These are phyloP conservation scores for Neurospora crassa DNA, from an alignment of 2,329 filamentous ascomycete genomes.

Conservation along the genomic window DNA sequence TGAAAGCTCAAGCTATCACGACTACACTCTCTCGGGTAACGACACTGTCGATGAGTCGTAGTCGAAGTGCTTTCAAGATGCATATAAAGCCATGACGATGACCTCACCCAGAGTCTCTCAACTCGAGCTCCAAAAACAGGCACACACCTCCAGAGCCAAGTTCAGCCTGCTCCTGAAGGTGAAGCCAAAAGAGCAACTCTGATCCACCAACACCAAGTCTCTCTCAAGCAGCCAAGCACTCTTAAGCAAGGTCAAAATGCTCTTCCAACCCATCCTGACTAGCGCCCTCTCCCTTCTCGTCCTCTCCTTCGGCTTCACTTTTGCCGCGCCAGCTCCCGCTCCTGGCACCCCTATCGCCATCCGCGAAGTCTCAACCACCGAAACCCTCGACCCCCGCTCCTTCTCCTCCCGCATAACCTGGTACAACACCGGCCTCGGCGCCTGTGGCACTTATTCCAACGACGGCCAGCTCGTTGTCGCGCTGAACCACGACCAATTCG, in stretches of 20 bases:
- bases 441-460: slow-evolving; percentile 47
- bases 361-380: not conserved
- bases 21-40: not conserved
- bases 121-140: not conserved
- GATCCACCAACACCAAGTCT: not conserved
- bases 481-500: slow-evolving; percentile 49
- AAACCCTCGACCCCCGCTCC: not conserved
- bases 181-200: not conserved
- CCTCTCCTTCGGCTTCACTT: not conserved
- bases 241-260: not conserved
- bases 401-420: slow-evolving; percentile 55
- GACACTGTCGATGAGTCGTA: not conserved
- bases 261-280: not conserved
- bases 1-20: not conserved
- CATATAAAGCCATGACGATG: not conserved
- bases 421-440: slow-evolving; percentile 49
- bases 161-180: not conserved
- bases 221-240: not conserved
- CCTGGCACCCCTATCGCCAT: not conserved
- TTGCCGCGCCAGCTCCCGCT: not conserved
- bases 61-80: not conserved
- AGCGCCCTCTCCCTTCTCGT: not conserved
- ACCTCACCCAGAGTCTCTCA: not conserved
- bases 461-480: slow-evolving; percentile 48
- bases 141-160: not conserved